Evolutionary conservation across 352 stramenopile species (phyloP).

Genomic region (Aphanomyces invadans): DNA sequence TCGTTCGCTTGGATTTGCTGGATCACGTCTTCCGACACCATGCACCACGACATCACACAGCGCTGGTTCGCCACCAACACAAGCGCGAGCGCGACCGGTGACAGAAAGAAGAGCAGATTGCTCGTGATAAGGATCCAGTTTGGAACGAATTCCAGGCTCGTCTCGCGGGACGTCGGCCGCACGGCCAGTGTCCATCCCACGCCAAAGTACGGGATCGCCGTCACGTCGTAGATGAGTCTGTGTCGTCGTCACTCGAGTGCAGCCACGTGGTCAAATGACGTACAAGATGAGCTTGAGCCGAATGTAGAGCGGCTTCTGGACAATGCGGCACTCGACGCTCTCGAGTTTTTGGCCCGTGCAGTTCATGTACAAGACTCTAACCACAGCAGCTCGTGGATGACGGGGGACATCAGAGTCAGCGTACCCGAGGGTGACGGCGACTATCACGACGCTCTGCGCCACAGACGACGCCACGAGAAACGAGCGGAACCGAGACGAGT

Average conservation of each 20-base stretch:
- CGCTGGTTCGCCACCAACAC: slow-evolving; percentile 17
- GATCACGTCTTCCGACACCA: slow-evolving; percentile 11
- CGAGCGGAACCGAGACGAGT: not conserved
- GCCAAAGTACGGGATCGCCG: slow-evolving; percentile 9
- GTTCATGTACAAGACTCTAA: slow-evolving; percentile 31
- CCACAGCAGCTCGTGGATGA: not conserved
- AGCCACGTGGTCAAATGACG: not conserved
- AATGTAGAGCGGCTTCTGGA: slow-evolving; percentile 47
- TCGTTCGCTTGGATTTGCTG: slow-evolving; percentile 17
- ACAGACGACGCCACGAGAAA: not conserved
- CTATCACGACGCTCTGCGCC: slow-evolving; percentile 3
- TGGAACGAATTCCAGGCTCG: not conserved
- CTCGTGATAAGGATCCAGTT: not conserved
- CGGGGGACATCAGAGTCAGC: not conserved
- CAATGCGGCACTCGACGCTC: slow-evolving; percentile 35
- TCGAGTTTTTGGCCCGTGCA: slow-evolving; percentile 44
- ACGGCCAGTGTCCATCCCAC: slow-evolving; percentile 16
- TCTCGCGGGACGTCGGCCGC: not conserved
- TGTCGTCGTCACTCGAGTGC: not conserved
- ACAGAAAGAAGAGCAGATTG: slow-evolving; percentile 5
- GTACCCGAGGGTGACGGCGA: not conserved
- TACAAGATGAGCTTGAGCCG: slow-evolving; percentile 58
- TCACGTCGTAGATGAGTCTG: slow-evolving; percentile 2
- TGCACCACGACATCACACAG: slow-evolving; percentile 6
- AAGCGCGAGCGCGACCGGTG: slow-evolving; percentile 7